Evolutionary conservation across 1,284 basidiomycete genomes (phyloP).

Genomic region (Boletus chippewaensis): DNA sequence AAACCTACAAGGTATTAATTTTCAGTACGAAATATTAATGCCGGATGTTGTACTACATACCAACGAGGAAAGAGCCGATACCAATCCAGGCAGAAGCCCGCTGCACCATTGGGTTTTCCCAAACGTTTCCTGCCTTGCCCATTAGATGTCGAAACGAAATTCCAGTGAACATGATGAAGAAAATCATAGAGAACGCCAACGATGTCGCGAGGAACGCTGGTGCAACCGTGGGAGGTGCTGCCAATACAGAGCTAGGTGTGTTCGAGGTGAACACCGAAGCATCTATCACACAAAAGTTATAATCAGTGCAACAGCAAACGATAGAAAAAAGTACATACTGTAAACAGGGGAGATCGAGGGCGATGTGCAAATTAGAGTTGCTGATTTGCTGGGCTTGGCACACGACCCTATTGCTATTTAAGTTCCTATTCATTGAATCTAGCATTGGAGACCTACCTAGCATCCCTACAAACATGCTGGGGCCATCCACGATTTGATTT

Average conservation of each 20-base stretch:
- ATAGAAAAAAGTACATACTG: slow-evolving; percentile 36
- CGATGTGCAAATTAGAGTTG: slow-evolving; percentile 47
- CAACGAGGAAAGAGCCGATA: slow-evolving; percentile 65
- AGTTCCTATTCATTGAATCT: not conserved
- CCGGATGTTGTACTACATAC: slow-evolving; percentile 34
- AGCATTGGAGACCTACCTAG: slow-evolving; percentile 42
- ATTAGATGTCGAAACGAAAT: slow-evolving; percentile 63
- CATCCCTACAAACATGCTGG: slow-evolving; percentile 59
- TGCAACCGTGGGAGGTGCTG: slow-evolving; percentile 55
- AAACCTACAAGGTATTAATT: slow-evolving; percentile 40
- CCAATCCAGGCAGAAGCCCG: slow-evolving; percentile 66
- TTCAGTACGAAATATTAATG: not conserved
- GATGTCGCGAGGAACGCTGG: slow-evolving; percentile 61
- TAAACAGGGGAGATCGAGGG: slow-evolving; percentile 56
- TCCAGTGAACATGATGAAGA: slow-evolving; percentile 60
- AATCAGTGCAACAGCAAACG: not conserved
- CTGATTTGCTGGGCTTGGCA: slow-evolving; percentile 45
- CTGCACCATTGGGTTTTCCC: slow-evolving; percentile 57
- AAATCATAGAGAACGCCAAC: slow-evolving; percentile 53
- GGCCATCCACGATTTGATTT: slow-evolving; percentile 53
- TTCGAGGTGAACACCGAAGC: slow-evolving; percentile 52
- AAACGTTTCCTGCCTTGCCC: slow-evolving; percentile 42
- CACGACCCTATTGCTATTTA: slow-evolving; percentile 53
- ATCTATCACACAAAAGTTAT: slow-evolving; percentile 39
- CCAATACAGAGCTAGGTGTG: slow-evolving; percentile 50